Conservation (phyloP, 176 grass and related monocot species). For the Urochloa ruziziensis region DNA sequence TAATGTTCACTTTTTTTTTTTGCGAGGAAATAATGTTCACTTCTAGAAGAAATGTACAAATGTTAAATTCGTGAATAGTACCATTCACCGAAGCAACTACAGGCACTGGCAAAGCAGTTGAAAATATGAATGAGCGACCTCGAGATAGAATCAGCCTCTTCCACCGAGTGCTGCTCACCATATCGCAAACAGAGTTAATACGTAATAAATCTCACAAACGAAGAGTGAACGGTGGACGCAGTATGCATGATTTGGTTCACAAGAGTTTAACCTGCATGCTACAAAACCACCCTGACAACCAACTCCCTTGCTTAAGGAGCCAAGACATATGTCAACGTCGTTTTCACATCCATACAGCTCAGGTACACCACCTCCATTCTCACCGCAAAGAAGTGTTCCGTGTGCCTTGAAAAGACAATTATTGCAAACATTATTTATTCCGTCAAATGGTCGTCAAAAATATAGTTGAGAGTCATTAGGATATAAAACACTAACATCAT, state of each 20-base stretch:
- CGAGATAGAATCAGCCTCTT: constrained; percentile 76
- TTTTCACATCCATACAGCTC: constrained; percentile 69
- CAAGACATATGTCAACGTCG: constrained; percentile 77
- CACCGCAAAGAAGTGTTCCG: constrained; percentile 81
- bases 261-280: constrained; percentile 60
- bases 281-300: constrained; percentile 88
- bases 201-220: neutral
- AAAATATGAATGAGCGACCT: constrained; percentile 84
- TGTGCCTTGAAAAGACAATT: constrained; percentile 54
- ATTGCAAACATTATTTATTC: neutral
- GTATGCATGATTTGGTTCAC: too few relatives aligned
- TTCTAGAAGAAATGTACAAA: too few relatives aligned
- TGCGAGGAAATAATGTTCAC: too few relatives aligned
- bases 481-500: constrained; percentile 62
- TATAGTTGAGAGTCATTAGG: neutral
- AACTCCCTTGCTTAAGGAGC: constrained; percentile 75
- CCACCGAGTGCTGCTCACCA: constrained; percentile 63
- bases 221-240: too few relatives aligned
- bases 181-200: constrained; percentile 6
- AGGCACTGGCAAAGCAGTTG: constrained; percentile 66
- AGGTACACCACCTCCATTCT: constrained; percentile 66
- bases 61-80: neutral
- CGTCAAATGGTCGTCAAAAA: neutral
- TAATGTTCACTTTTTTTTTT: too few relatives aligned
- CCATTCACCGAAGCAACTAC: constrained; percentile 66